A percentile compares a stretch with the other conserved stretches of the same genome.
These are phyloP conservation scores for Alternaria brassicae DNA, from an alignment of 2,329 filamentous ascomycete genomes.

Conservation along the genomic window DNA sequence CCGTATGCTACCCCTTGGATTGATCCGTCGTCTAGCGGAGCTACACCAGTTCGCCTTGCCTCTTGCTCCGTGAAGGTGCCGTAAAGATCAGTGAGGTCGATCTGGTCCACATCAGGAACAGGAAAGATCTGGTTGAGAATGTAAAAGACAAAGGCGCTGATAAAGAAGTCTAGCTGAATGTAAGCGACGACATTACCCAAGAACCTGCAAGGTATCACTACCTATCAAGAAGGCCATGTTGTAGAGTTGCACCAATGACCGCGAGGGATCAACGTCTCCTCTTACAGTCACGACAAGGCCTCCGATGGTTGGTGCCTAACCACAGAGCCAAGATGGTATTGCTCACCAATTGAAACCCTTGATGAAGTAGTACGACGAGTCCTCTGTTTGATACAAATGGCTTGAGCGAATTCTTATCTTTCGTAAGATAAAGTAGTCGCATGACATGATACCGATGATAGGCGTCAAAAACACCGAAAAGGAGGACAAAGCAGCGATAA, in stretches of 20 bases:
- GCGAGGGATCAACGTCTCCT: constrained; percentile 44
- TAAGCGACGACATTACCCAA: not conserved
- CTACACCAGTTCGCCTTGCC: constrained; percentile 52
- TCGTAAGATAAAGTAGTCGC: constrained; percentile 50
- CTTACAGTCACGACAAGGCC: constrained; percentile 50
- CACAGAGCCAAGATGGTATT: constrained; percentile 54
- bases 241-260: constrained; percentile 54
- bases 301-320: constrained; percentile 55
- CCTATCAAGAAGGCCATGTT: constrained; percentile 59
- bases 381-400: constrained; percentile 46
- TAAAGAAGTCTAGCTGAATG: constrained; percentile 48
- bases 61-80: constrained; percentile 56
- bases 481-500: constrained; percentile 51
- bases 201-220: constrained; percentile 10
- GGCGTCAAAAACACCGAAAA: constrained; percentile 54
- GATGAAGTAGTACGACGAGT: constrained; percentile 55
- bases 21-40: constrained; percentile 31
- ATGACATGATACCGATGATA: constrained; percentile 51
- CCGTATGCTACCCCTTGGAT: not conserved
- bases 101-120: constrained; percentile 50
- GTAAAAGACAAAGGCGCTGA: constrained; percentile 45
- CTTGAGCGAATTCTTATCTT: constrained; percentile 46
- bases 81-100: constrained; percentile 55
- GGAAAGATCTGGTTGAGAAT: constrained; percentile 52
- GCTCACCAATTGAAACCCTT: constrained; percentile 56